Base-by-base conservation (phyloP, 306 rosid species). In the Lablab purpureus region DNA sequence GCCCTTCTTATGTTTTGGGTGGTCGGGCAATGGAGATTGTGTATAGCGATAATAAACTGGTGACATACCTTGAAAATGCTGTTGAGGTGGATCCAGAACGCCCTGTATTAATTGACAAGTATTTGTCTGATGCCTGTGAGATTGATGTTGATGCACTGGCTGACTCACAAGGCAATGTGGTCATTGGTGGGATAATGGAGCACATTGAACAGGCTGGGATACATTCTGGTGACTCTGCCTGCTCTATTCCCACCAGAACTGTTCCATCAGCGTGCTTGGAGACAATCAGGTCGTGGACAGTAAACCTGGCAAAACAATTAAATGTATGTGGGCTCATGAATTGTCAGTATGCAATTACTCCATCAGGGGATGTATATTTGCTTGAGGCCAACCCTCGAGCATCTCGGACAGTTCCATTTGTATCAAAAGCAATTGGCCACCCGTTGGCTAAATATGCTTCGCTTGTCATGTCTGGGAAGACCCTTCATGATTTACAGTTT, bases 1-100 rank as follows among this genome's bases (percentile, higher is more conserved):
- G 97, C 12, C 99, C 99, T 73, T 96, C 97, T 7, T 96, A 96
- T 85, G 99, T 93, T 41, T 78, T 93, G 90, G 99, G 99, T 34
- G 99, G 99, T 72, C 94, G 96, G 59, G 99, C 96, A 62, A 96
- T 96, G 99, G 98, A 96, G 82, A 93, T 96, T 83, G 99, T 90
- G n/a, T 90, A 91, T 56, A 86, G 83, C 3, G 97, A 96, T 15
- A 89, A 85, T 1, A 93, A 89, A 70, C 93, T 96, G 36, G 91
- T 79, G 50, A 93, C 86, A 6, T 96, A 96, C 81, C 98, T 96
- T 40, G 93, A 96, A 87, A 93, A 45, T 83, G 99, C 99, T 19
- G 99, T 96, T 60, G 87, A 91, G 90, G 97, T 93, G 76, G 98
- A 96, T 85, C 99, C 99, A 58, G 94, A 93, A 58, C 96, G 94